These are phyloP conservation scores for Grosmannia huntii DNA, from an alignment of 2,329 filamentous ascomycete species.

Conservation along the genomic window DNA sequence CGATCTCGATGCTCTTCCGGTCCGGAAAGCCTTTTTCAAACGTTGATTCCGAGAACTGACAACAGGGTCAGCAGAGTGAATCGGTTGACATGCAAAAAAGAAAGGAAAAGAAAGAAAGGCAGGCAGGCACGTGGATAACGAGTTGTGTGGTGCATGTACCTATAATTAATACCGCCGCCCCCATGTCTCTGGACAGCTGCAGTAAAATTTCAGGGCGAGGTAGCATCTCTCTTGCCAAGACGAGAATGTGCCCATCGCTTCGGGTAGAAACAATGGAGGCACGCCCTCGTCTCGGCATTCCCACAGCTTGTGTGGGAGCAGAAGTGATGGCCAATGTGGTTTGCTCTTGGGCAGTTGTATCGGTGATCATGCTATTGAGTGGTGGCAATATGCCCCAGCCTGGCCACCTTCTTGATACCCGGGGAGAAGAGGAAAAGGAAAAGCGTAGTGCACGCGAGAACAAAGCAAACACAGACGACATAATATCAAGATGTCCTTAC, in stretches of 20 bases:
- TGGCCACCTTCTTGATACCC: conserved; percentile 54
- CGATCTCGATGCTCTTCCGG: conserved; percentile 15
- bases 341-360: conserved; percentile 57
- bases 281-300: conserved; percentile 7
- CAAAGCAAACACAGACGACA: conserved; percentile 7
- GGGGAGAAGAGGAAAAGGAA: conserved; percentile 1
- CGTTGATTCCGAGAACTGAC: conserved; percentile 25
- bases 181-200: conserved; percentile 35
- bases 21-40: conserved; percentile 16
- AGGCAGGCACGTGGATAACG: no score
- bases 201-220: conserved; percentile 31
- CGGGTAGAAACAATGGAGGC: conserved; percentile 4
- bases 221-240: conserved; percentile 2
- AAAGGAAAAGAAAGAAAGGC: conserved; percentile 1
- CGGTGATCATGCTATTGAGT: conserved; percentile 46
- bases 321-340: conserved; percentile 12
- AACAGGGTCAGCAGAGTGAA: not conserved
- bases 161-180: conserved; percentile 30
- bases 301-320: conserved; percentile 3
- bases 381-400: conserved; percentile 15
- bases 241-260: conserved; percentile 5
- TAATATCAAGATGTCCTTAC: conserved; percentile 20
- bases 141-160: conserved; percentile 25
- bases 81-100: not conserved
- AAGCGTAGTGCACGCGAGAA: not conserved